Base-by-base conservation (phyloP, 1,139 yeast genomes). In the Candida buenavistaensis region DNA sequence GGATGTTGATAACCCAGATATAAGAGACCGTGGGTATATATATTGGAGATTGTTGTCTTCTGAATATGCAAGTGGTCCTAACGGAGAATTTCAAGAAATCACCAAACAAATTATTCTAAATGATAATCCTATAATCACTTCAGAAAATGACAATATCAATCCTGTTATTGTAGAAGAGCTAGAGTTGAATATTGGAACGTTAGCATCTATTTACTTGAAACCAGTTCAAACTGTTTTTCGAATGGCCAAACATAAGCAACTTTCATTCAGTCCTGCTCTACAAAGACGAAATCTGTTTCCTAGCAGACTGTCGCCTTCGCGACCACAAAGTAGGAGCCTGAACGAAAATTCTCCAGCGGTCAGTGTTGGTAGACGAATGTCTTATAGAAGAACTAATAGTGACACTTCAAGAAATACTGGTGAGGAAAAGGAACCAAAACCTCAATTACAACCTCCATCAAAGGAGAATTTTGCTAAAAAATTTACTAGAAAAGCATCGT, bases 161-260 rank as follows among this genome's bases (percentile, higher is more conserved):
- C 82, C 86, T 1, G 62, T 62, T 1, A 73, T 84, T 9, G 57
- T 89, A 30, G 95, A 87, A 48, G 97, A 90, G 51, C 64, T 90
- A 36, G 95, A 87, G 48, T 66, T 90, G 45, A 81, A 79, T 44
- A 80, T 90, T 26, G 97, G 97, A 1, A 68, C 89, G 0, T 62
- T 90, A 36, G 90, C 95, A 0, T 83, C 95, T 0, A 80, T 90
- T 17, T 90, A 89, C 50, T 64, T 89, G 46, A 86, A 88, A 48
- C 95, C 97, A 0, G 82, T 87, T 5, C 74, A 75, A 15, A 86
- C 78, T 45, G 89, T 90, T 2, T 89, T 90, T 63, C 64, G 95
- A 26, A 61, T 76, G 27, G 75, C 89, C 2, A 81, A 75, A 45
- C 62, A 72, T 4, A 80, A 73, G 39, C 52, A 56, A 14, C 59